Base-by-base conservation (phyloP, 331 rosid genomes). In the Malus hybrid region DNA sequence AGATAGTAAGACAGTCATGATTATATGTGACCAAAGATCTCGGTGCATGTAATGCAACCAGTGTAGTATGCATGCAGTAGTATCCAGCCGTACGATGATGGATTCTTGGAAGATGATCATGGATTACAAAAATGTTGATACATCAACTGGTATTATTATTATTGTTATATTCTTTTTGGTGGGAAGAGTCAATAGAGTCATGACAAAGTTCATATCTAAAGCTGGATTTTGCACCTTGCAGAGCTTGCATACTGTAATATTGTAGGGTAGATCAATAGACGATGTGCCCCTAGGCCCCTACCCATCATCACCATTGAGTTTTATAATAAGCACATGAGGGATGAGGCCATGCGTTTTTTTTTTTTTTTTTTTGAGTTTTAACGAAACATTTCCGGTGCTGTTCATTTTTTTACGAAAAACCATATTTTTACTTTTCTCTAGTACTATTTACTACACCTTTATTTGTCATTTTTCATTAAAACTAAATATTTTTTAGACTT, bases 171-270 rank as follows among this genome's bases (percentile, higher is more conserved):
- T 70, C 72, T 22, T 62, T 74, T 80, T 7, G 65, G 74, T 46
- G 34, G 74, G 80, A 75, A 61, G 73, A 70, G 76, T 77, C 85
- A 80, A 77, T 33, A 57, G 77, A 74, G 76, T 70, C 56, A 2
- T 61, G 80, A 76, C 85, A 77, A 80, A 72, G 11, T 76, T 83
- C 69, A 71, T 32, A 65, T 77, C 79, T 63, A 70, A 18, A 60
- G 55, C 76, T 55, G 48, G 72, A 79, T 83, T 71, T 52, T 9
- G n/a, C 44, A 27, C 42, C 28, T n/a, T 28, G 10, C 77, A 63
- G 36, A 16, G 20, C 54, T 68, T 52, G 14, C 6, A 72, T 60
- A 59, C 9, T n/a, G 18, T 22, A 29, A 50, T 15, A 5, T 7
- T 65, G 69, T 18, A 32, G 27, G 16, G 69, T 65, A 33, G 7